These are phyloP conservation scores for Prosopis cineraria DNA, from an alignment of 306 rosid species.

Conservation along the genomic window DNA sequence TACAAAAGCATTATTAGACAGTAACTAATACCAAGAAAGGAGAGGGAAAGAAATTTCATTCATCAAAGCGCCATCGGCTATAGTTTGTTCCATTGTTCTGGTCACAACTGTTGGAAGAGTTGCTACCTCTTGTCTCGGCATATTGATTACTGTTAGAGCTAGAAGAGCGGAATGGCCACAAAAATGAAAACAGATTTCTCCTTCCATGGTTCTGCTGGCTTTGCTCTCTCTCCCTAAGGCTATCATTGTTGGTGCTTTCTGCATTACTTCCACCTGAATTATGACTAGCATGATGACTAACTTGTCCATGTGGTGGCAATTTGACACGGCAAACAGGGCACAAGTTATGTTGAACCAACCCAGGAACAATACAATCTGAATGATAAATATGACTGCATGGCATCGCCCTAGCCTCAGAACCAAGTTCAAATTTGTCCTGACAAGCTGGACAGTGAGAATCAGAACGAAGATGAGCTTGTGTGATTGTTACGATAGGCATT, in stretches of 20 bases:
- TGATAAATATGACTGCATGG: slow-evolving; percentile 79
- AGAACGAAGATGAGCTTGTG: slow-evolving; percentile 49
- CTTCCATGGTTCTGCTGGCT: slow-evolving; percentile 38
- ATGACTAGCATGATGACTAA: slow-evolving; percentile 12
- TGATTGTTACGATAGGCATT: slow-evolving; percentile 67
- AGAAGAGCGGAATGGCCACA: slow-evolving; percentile 52
- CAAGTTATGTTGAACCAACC: slow-evolving; percentile 70
- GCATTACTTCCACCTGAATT: slow-evolving; percentile 38
- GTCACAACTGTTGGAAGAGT: slow-evolving; percentile 31
- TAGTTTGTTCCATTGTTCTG: slow-evolving; percentile 35
- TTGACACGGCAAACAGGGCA: slow-evolving; percentile 79
- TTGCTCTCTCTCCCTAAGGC: slow-evolving; percentile 27
- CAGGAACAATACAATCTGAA: slow-evolving; percentile 73
- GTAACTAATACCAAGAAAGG: not conserved
- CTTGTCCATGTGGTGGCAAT: slow-evolving; percentile 52
- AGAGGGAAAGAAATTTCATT: slow-evolving; percentile 10
- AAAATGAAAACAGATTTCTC: slow-evolving; percentile 37
- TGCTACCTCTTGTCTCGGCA: slow-evolving; percentile 34
- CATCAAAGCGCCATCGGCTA: slow-evolving; percentile 41
- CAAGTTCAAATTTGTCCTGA: slow-evolving; percentile 67
- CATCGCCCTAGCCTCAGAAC: slow-evolving; percentile 62
- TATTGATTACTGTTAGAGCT: slow-evolving; percentile 24
- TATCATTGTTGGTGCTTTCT: not conserved
- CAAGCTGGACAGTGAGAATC: slow-evolving; percentile 75
- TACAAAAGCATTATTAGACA: slow-evolving; percentile 2